Conservation (phyloP, 495 filamentous ascomycete species). For the Tuber umbilicatum region DNA sequence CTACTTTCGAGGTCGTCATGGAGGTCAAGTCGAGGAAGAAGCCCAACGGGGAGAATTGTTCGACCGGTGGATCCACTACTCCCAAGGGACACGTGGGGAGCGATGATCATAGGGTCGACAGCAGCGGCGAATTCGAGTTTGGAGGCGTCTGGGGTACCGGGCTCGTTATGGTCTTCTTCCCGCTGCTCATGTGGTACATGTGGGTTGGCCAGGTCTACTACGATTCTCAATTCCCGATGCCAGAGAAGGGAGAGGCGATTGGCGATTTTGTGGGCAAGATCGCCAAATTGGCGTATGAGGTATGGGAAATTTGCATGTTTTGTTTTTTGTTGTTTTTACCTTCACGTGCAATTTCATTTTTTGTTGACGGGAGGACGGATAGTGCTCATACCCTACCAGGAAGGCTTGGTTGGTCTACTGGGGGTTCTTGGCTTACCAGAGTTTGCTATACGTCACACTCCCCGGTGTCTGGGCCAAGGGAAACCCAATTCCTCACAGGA, state of each 20-base stretch:
- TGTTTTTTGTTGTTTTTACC: not conserved
- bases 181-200: constrained; percentile 95
- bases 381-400: constrained; percentile 67
- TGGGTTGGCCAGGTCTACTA: constrained; percentile 95
- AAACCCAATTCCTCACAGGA: constrained; percentile 74
- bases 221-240: constrained; percentile 68
- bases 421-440: constrained; percentile 80
- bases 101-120: constrained; percentile 71
- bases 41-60: constrained; percentile 42
- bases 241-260: constrained; percentile 57
- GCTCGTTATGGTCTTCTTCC: constrained; percentile 87
- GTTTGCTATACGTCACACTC: constrained; percentile 67
- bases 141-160: constrained; percentile 70
- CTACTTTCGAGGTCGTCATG: not conserved
- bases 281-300: constrained; percentile 60
- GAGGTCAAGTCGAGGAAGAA: not conserved
- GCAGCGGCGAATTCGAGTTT: constrained; percentile 78
- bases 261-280: constrained; percentile 63
- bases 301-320: constrained; percentile 5
- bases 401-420: constrained; percentile 91
- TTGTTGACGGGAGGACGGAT: not conserved
- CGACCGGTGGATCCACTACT: constrained; percentile 11
- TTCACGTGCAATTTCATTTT: not conserved
- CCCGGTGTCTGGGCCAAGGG: constrained; percentile 79
- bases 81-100: constrained; percentile 34